Evolutionary conservation across 2,329 filamentous ascomycete species (phyloP), one percentile per base, ranked within the genome.

Genomic region (Parastagonospora nodorum): DNA sequence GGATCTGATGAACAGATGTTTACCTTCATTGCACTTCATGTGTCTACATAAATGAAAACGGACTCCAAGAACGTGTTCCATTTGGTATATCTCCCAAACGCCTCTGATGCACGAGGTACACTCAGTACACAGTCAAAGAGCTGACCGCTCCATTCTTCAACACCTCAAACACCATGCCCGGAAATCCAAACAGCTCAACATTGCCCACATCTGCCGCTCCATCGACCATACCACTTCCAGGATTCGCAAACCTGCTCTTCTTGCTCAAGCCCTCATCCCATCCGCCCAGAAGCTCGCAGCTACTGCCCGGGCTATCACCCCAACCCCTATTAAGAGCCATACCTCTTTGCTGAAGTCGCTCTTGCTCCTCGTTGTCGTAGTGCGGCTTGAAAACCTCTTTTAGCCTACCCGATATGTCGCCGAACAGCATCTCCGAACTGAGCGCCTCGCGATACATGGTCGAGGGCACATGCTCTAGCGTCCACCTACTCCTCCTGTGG

Each of bases 111-210:
- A 40, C 4, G 10, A 14, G 33, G 9, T 16, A 9, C 33, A 3
- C 37, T 83, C 71, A 96, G 77, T 92, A 96, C 19, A 96, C 86
- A 8, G 93, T 97, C 71, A 97, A 79, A 24, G 90, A 89, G 73
- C 91, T 95, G 19, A 99, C 89, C 54, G 86, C 88, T 4, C 90
- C 92, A 68, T 96, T 97, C 84, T 90, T 92, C 73, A 97, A 76
- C 27, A 99, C 93, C 76, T 99, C 94, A 77, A 99, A 97, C 40
- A 97, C 85, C 73, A 97, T 77, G 0, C 94, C 93, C 0, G 94
- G 93, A 67, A 97, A 97, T 1, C 93, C 92, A 76, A 91, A 97
- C 27, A 99, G 75, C 55, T 92, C 93, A 12, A 92, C 96, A 48
- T 88, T 88, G 15, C 84, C 85, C 53, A 88, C 72, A 55, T 87